Evolutionary conservation across 768 basidiomycete species (phyloP), one percentile per base, ranked within the genome.

Genomic region (Tulasnella sp.): DNA sequence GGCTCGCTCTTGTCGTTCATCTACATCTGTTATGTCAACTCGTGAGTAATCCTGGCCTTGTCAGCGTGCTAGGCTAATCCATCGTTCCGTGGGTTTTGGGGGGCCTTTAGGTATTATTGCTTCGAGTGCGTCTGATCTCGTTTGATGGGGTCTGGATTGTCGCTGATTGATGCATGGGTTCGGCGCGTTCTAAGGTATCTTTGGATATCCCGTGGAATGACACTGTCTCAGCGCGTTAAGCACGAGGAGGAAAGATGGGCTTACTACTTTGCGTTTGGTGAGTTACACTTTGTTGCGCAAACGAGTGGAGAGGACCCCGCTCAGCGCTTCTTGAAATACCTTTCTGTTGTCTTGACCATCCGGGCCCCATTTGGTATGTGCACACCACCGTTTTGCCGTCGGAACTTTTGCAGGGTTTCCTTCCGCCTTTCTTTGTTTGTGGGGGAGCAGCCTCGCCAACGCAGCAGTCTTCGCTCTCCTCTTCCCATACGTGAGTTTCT

Each of bases 171-270:
- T 4, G n/a, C 12, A 74, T 46, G 44, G 31, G 3, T 24, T n/a
- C 34, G 36, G 39, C 5, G 39, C 58, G 38, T 39, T 21, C n/a
- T 77, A 78, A 94, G 94, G 83, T 94, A 93, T 83, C 88, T 92
- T 27, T 94, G 93, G 93, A 90, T 92, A 71, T 89, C 93, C 12
- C 90, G 91, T 19, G 93, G 93, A 1, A 82, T 92, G 81, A 91
- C 92, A 18, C 86, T 95, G 18, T 88, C 93, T 1, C 86, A 89
- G 19, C 87, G 94, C 77, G 89, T 95, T 71, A 86, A 91, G 73
- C 89, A 93, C 83, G 86, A 96, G 27, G 95, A 97, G 85, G 94
- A 95, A 85, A 89, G 94, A 58, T 97, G 95, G 95, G 89, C 92
- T 1, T 97, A 96, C 85, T 94, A 92, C 83, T 88, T 95, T 80